Percentiles rank a stretch among this genome's conserved stretches.
Evolutionary conservation across 257 asterid species (phyloP).

Genomic region (Phtheirospermum japonicum): DNA sequence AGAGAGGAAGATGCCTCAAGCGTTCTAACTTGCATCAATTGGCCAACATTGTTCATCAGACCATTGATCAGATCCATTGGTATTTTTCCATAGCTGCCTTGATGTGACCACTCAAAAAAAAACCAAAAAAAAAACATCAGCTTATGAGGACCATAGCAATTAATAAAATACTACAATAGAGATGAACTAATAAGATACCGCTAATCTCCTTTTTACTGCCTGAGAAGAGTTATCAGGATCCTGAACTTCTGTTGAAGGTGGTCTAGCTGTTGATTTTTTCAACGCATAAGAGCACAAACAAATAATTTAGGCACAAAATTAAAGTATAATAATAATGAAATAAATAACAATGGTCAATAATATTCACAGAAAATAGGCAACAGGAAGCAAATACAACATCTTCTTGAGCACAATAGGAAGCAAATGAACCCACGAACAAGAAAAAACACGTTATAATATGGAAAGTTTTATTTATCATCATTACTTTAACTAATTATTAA

Average conservation of each 20-base stretch:
- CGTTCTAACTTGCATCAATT: constrained; percentile 88
- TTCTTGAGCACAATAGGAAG: too few species aligned
- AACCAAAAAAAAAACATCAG: neutral
- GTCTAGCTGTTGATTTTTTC: constrained; percentile 58
- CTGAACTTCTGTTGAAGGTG: constrained; percentile 63
- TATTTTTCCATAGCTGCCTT: constrained; percentile 71
- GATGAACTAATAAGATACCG: constrained; percentile 46
- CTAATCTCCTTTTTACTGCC: constrained; percentile 83
- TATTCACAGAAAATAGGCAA: too few species aligned
- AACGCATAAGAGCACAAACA: constrained; percentile 19
- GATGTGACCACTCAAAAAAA: constrained; percentile 57
- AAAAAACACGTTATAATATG: too few species aligned
- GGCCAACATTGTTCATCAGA: constrained; percentile 94
- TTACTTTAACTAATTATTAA: too few species aligned
- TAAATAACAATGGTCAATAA: too few species aligned
- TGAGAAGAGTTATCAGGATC: constrained; percentile 84
- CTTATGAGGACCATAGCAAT: constrained; percentile 3
- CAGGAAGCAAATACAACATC: too few species aligned
- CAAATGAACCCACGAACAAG: too few species aligned
- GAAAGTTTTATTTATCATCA: too few species aligned
- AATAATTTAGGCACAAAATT: constrained; percentile 17
- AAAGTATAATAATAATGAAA: constrained; percentile 14
- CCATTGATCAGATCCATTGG: constrained; percentile 77
- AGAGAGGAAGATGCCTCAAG: constrained; percentile 64
- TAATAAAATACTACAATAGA: neutral